Evolutionary conservation across 257 asterid species (phyloP).

Genomic region (Rhazya stricta): DNA sequence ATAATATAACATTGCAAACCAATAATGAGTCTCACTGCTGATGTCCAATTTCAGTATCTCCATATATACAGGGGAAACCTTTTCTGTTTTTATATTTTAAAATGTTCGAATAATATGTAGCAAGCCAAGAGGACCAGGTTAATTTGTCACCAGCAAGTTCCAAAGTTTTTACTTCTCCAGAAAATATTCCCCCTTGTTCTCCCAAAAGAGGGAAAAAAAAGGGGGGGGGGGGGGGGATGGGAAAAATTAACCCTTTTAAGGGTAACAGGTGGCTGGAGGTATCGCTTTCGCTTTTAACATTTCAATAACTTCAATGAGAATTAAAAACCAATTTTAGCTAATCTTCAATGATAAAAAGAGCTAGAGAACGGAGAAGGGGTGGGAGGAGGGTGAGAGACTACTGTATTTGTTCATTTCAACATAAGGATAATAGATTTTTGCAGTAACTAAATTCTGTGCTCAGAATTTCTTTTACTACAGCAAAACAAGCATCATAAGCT

Average conservation of each 20-base stretch:
- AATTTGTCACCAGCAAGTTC: too few species aligned
- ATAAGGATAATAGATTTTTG: background rate
- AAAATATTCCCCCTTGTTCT: background rate
- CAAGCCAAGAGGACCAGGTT: too few species aligned
- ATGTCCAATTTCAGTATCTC: background rate
- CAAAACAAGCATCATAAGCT: background rate
- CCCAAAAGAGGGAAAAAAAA: background rate
- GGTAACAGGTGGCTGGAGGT: background rate
- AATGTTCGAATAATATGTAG: too few species aligned
- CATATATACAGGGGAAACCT: background rate
- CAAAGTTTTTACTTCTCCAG: too few species aligned
- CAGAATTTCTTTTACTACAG: background rate
- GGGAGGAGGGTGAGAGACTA: background rate
- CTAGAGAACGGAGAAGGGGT: background rate
- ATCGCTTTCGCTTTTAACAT: background rate
- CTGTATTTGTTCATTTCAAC: background rate
- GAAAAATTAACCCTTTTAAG: background rate
- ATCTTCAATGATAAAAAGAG: background rate
- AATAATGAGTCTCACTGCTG: background rate
- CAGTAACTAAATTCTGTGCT: background rate
- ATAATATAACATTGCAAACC: background rate
- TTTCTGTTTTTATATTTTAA: too few species aligned
- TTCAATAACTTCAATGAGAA: background rate
- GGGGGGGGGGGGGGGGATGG: background rate
- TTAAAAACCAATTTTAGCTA: background rate